A percentile compares a stretch with the other conserved stretches of the same genome.
Conservation (phyloP, 2,329 filamentous ascomycete genomes). For the Fusarium goolgardi region DNA sequence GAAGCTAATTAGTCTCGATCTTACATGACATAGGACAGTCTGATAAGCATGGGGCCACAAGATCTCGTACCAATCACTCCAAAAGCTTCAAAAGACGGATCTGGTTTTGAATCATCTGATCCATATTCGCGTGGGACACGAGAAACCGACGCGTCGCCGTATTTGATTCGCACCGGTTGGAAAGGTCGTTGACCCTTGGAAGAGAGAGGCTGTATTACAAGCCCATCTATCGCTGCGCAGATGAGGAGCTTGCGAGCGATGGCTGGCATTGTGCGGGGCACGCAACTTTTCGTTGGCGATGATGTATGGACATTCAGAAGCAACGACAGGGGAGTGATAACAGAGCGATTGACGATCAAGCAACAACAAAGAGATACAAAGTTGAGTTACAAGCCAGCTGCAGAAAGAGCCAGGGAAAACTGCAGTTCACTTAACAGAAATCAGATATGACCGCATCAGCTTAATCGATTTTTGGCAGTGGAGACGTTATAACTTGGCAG, state of each 20-base stretch:
- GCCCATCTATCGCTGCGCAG: constrained; percentile 82
- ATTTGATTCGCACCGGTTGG: constrained; percentile 75
- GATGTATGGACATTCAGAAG: constrained; percentile 20
- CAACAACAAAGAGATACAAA: constrained; percentile 2
- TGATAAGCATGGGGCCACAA: constrained; percentile 21
- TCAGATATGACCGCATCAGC: constrained; percentile 43
- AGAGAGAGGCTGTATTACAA: constrained; percentile 80
- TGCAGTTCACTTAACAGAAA: constrained; percentile 30
- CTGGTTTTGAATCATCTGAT: constrained; percentile 58
- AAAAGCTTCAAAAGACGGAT: constrained; percentile 68
- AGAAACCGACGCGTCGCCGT: constrained; percentile 67
- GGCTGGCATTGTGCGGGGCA: constrained; percentile 70
- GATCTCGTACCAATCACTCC: constrained; percentile 65
- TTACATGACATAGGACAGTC: constrained; percentile 21
- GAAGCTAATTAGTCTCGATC: constrained; percentile 13
- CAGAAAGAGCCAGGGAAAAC: constrained; percentile 13
- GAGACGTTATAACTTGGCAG: constrained; percentile 44
- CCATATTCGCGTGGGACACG: constrained; percentile 58
- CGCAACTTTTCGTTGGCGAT: constrained; percentile 20
- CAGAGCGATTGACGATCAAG: constrained; percentile 11
- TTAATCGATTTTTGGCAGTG: constrained; percentile 21
- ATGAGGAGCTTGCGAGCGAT: constrained; percentile 84
- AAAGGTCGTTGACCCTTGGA: constrained; percentile 67
- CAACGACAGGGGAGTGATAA: constrained; percentile 8
- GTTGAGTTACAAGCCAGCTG: constrained; percentile 4